Evolutionary conservation across 2,329 filamentous ascomycete genomes (phyloP).

Genomic region (Trichoderma breve): DNA sequence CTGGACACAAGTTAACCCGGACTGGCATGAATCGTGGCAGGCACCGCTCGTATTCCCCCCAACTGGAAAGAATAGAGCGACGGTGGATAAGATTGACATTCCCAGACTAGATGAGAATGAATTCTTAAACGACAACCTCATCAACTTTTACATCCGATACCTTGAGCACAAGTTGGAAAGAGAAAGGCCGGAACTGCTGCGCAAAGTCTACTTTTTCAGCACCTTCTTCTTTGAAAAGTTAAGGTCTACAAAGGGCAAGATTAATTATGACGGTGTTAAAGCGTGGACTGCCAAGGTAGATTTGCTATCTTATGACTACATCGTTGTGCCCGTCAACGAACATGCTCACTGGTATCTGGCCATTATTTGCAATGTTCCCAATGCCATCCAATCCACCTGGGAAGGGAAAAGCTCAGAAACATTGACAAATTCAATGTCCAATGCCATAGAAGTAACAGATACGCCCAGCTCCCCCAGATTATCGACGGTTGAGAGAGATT

Average conservation of each 20-base stretch:
- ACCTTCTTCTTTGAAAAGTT: slow-evolving; percentile 87
- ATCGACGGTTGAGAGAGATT: slow-evolving; percentile 23
- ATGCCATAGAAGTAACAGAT: slow-evolving; percentile 19
- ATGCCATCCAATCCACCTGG: slow-evolving; percentile 44
- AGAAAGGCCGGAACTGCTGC: slow-evolving; percentile 53
- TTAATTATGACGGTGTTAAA: slow-evolving; percentile 83
- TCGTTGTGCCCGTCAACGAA: slow-evolving; percentile 90
- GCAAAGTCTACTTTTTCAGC: slow-evolving; percentile 83
- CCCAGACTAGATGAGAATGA: slow-evolving; percentile 76
- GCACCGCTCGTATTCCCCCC: slow-evolving; percentile 61
- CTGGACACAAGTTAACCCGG: slow-evolving; percentile 53
- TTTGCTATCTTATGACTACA: slow-evolving; percentile 80
- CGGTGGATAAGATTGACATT: slow-evolving; percentile 71
- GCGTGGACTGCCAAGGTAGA: slow-evolving; percentile 86
- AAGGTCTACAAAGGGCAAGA: slow-evolving; percentile 57
- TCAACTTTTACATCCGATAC: slow-evolving; percentile 81
- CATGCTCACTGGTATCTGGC: slow-evolving; percentile 88
- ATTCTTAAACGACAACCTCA: slow-evolving; percentile 88
- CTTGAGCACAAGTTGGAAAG: slow-evolving; percentile 61
- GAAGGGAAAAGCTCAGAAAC: slow-evolving; percentile 10
- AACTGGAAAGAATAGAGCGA: slow-evolving; percentile 58
- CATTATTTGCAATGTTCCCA: slow-evolving; percentile 85
- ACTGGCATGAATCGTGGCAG: slow-evolving; percentile 54
- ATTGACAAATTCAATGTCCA: slow-evolving; percentile 17
- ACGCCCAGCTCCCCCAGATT: slow-evolving; percentile 19